Evolutionary conservation across 2,329 filamentous ascomycete genomes (phyloP), one percentile per base, ranked within the genome.

Genomic region (Trichoderma koningiopsis): DNA sequence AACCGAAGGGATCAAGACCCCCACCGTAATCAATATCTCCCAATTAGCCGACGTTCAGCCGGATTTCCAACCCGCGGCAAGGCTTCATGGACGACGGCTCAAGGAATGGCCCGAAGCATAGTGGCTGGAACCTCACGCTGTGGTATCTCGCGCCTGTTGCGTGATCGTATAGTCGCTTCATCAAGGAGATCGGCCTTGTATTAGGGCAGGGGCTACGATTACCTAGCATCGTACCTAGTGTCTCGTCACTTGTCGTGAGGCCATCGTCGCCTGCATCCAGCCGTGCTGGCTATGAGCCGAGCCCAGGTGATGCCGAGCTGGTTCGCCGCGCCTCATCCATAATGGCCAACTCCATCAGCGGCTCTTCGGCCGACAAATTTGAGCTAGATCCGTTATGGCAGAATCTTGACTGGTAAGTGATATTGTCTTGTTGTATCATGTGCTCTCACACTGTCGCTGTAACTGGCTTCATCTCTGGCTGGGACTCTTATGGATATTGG

Each of bases 351-450:
- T 74, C 68, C 60, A 60, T 69, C 64, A 71, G 69, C 63, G 86
- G 75, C 73, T 73, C 77, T 70, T 71, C 74, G 60, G 77, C 64
- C 29, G 71, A 73, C 55, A 69, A 68, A 63, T 75, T 73, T 68
- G 79, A 79, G 64, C 70, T 81, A 72, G 88, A 89, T 82, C 85
- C 85, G 83, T 83, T 89, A 85, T 93, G 91, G 91, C 89, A 92
- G 77, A 86, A 92, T 79, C 85, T 92, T 76, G 88, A 93, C 82
- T 91, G 90, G 91, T 93, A 86, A 76, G 88, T 85, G 70, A 68
- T 70, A 1, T 52, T 16, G 31, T 11, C 24, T 10, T 56, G 55
- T 40, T 43, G 24, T 43, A 22, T n/a, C 37, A 19, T 43, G 7
- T 64, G 16, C 33, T 22, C 11, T 52, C 16, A 49, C 24, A 29